Percentiles rank a stretch among this genome's conserved stretches.
These are phyloP conservation scores for Nyctanthes arbortristis DNA, from an alignment of 257 asterid genomes.

Conservation along the genomic window DNA sequence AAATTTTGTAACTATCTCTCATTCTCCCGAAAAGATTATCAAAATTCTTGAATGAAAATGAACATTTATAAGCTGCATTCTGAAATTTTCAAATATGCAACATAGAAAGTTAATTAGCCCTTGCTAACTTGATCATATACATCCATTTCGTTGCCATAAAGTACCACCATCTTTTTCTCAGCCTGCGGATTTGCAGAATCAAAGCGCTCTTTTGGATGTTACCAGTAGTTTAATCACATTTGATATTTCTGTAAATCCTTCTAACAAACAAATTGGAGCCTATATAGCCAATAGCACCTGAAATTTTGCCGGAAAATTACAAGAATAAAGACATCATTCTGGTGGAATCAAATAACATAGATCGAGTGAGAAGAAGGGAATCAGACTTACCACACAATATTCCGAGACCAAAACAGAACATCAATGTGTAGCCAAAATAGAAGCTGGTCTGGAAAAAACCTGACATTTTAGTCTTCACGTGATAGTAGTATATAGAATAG, in stretches of 20 bases:
- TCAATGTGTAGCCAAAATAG: conserved; percentile 79
- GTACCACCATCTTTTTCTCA: background rate
- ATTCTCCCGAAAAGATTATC: background rate
- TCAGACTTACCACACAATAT: conserved; percentile 67
- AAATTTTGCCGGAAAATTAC: conserved; percentile 12
- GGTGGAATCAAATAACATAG: too few species aligned
- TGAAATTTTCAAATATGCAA: conserved; percentile 17
- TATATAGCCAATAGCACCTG: conserved; percentile 53
- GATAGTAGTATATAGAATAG: conserved; percentile 71
- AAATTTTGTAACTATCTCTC: background rate
- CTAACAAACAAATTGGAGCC: conserved; percentile 51
- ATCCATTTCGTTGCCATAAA: conserved; percentile 24
- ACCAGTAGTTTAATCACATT: conserved; percentile 39
- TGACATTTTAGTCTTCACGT: conserved; percentile 77
- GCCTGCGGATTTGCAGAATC: conserved; percentile 17
- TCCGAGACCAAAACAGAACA: conserved; percentile 82
- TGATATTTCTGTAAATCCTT: conserved; percentile 53
- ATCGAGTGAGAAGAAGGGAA: too few species aligned
- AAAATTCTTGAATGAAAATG: conserved; percentile 13
- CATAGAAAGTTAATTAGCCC: conserved; percentile 3
- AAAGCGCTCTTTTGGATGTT: conserved; percentile 7
- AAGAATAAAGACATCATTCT: too few species aligned
- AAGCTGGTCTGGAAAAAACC: conserved; percentile 93
- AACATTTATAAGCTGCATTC: conserved; percentile 40
- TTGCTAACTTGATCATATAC: conserved; percentile 15